Conservation (phyloP, 805 yeast species). For the Suhomyces tanzawaensis region DNA sequence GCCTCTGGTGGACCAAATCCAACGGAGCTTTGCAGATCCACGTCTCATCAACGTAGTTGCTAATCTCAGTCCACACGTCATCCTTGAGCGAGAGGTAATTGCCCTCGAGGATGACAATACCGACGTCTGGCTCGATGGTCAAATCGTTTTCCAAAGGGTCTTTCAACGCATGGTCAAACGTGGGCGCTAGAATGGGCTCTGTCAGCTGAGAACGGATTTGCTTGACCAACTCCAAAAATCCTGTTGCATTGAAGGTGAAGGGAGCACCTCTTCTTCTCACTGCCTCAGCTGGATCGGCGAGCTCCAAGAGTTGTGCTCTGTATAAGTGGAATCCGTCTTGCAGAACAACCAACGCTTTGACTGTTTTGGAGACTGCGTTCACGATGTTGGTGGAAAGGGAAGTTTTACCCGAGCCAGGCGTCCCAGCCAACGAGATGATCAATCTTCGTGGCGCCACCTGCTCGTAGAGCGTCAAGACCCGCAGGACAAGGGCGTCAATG, state of each 20-base stretch:
- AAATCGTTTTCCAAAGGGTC: conserved; percentile 24
- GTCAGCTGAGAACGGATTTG: neutral
- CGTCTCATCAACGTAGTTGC: conserved; percentile 17
- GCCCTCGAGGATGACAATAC: conserved; percentile 25
- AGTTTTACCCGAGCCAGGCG: conserved; percentile 86
- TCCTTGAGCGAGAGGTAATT: conserved; percentile 24
- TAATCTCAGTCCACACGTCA: conserved; percentile 19
- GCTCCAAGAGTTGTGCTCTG: conserved; percentile 28
- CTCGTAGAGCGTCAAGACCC: conserved; percentile 6
- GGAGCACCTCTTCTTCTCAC: conserved; percentile 78
- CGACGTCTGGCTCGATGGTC: conserved; percentile 15
- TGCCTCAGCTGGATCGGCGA: conserved; percentile 58
- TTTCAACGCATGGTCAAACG: conserved; percentile 25
- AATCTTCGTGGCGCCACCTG: conserved; percentile 31
- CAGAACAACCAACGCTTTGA: conserved; percentile 26
- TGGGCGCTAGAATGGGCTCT: conserved; percentile 30
- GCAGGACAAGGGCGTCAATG: neutral
- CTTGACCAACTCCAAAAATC: conserved; percentile 10
- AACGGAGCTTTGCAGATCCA: conserved; percentile 17
- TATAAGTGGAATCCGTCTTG: conserved; percentile 43
- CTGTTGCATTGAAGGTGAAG: conserved; percentile 70
- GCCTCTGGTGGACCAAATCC: conserved; percentile 17
- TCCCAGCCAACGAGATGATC: conserved; percentile 63
- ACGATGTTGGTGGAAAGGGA: conserved; percentile 56
- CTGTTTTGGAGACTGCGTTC: conserved; percentile 13